Conservation (phyloP, 805 yeast genomes). For the Teunomyces tritomae region DNA sequence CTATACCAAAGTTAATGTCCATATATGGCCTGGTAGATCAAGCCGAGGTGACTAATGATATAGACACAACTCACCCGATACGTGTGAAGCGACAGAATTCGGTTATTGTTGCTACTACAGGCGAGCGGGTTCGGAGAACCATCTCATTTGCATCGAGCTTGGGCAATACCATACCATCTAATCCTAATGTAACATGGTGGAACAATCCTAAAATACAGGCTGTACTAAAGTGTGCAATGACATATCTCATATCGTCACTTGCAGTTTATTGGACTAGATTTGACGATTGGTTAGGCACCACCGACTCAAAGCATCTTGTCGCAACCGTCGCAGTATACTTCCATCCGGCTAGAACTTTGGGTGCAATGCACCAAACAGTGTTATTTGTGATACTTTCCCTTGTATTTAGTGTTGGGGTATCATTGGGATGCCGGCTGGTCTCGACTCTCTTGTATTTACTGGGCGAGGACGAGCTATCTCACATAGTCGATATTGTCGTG, state of each 20-base stretch:
- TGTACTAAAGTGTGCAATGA: conserved; percentile 66
- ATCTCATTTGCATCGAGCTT: conserved; percentile 19
- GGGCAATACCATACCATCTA: background rate
- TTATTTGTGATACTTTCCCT: conserved; percentile 57
- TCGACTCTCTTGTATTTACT: conserved; percentile 45
- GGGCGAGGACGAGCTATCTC: conserved; percentile 50
- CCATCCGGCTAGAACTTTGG: conserved; percentile 76
- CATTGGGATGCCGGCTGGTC: conserved; percentile 50
- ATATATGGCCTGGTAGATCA: background rate
- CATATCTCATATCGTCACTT: conserved; percentile 70
- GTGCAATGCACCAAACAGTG: conserved; percentile 76
- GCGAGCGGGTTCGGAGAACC: conserved; percentile 36
- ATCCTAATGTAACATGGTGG: background rate
- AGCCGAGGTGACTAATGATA: background rate
- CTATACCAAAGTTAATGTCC: background rate
- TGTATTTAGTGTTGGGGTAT: conserved; percentile 50
- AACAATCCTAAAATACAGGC: background rate
- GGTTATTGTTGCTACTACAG: conserved; percentile 39
- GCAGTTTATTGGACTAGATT: conserved; percentile 61
- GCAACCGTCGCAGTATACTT: conserved; percentile 84
- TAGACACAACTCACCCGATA: background rate
- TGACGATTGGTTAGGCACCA: conserved; percentile 52
- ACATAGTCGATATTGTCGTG: conserved; percentile 51
- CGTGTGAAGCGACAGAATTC: conserved; percentile 18
- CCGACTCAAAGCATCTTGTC: conserved; percentile 76